Conservation (phyloP, 2,329 filamentous ascomycete species). For the Penicillium sp. region DNA sequence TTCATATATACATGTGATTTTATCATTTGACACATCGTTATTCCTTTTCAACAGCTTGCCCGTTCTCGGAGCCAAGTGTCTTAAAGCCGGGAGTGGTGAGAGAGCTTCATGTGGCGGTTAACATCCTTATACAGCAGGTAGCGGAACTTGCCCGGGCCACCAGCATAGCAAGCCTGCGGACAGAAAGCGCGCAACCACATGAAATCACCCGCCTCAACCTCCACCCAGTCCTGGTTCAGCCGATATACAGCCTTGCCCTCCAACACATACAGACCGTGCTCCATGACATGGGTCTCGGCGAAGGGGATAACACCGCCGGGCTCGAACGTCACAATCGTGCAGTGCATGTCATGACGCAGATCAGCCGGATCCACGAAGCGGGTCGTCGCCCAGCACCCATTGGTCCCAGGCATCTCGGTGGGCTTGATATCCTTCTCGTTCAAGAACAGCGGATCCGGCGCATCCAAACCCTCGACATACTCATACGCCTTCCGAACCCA, state of each 20-base stretch:
- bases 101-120: conserved; percentile 30
- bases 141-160: conserved; percentile 28
- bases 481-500: conserved; percentile 30
- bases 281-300: conserved; percentile 30
- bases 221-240: conserved; percentile 30
- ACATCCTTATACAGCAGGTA: conserved; percentile 31
- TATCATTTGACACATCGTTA: neutral
- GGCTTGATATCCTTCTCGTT: conserved; percentile 27
- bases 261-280: conserved; percentile 27
- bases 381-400: conserved; percentile 28
- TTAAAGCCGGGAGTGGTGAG: conserved; percentile 3
- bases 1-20: conserved; percentile 1
- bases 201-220: conserved; percentile 30
- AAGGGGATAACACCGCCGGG: conserved; percentile 28
- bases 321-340: conserved; percentile 28
- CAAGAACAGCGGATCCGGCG: conserved; percentile 25
- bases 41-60: neutral
- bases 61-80: neutral
- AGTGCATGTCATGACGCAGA: conserved; percentile 29
- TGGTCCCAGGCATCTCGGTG: conserved; percentile 24
- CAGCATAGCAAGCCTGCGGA: conserved; percentile 29
- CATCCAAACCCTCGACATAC: conserved; percentile 21
- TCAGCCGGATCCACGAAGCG: conserved; percentile 28
- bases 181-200: conserved; percentile 32
- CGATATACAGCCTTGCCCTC: conserved; percentile 29